These are phyloP conservation scores for Pogostemon cablin DNA, from an alignment of 257 asterid genomes.

Conservation along the genomic window DNA sequence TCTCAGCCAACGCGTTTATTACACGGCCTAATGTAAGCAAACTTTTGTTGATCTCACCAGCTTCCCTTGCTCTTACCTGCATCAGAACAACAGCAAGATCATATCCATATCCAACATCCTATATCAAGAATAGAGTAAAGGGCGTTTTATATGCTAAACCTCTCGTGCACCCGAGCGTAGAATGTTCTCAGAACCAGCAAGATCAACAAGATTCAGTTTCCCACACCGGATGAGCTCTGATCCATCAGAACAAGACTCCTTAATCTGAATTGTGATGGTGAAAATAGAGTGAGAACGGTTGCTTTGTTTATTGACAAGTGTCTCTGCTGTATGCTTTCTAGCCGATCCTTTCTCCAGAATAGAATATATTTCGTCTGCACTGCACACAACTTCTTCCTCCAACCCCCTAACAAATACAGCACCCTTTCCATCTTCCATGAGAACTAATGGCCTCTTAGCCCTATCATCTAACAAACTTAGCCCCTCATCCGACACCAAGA, in stretches of 20 bases:
- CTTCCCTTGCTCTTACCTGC: conserved; percentile 69
- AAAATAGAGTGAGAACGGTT: conserved; percentile 63
- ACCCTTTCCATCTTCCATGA: conserved; percentile 67
- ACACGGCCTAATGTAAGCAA: conserved; percentile 66
- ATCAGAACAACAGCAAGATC: neutral
- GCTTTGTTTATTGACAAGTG: conserved; percentile 60
- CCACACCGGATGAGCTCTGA: conserved; percentile 59
- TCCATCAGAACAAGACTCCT: conserved; percentile 46
- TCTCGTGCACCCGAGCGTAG: conserved; percentile 60
- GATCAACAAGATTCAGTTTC: conserved; percentile 61
- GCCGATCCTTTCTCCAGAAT: conserved; percentile 58
- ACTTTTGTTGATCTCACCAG: conserved; percentile 72
- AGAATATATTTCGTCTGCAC: conserved; percentile 48
- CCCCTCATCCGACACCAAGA: conserved; percentile 46
- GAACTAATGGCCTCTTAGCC: conserved; percentile 41
- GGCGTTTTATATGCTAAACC: conserved; percentile 29
- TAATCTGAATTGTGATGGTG: conserved; percentile 53
- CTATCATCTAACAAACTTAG: conserved; percentile 36
- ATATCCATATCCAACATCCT: neutral
- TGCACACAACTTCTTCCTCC: conserved; percentile 52
- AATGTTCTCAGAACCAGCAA: conserved; percentile 72
- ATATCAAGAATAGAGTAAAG: neutral
- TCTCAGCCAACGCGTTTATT: conserved; percentile 59
- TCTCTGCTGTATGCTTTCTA: conserved; percentile 50
- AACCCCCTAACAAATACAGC: conserved; percentile 56